These are phyloP conservation scores for Scheffersomyces spartinae DNA, from an alignment of 805 yeast genomes.

Conservation along the genomic window DNA sequence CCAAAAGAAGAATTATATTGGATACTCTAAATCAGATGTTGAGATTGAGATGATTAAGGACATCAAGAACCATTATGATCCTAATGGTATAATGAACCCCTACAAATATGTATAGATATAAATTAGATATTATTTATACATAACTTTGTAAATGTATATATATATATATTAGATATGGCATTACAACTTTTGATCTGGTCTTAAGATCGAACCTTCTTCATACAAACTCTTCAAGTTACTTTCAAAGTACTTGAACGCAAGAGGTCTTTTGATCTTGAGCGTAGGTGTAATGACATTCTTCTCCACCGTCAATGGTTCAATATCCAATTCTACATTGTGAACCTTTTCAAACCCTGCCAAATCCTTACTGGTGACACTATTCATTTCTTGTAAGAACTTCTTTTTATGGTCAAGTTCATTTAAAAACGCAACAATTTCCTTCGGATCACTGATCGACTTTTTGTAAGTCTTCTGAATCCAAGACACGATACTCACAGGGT, in stretches of 20 bases:
- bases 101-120: slow-evolving; percentile 62
- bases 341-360: slow-evolving; percentile 28
- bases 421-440: slow-evolving; percentile 11
- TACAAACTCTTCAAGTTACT: slow-evolving; percentile 32
- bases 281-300: slow-evolving; percentile 31
- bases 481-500: slow-evolving; percentile 8
- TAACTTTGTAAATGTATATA: too few species aligned
- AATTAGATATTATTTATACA: background rate
- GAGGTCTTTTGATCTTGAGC: slow-evolving; percentile 31
- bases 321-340: slow-evolving; percentile 21
- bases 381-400: slow-evolving; percentile 12
- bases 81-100: slow-evolving; percentile 86
- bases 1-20: slow-evolving; percentile 86
- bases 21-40: slow-evolving; percentile 65
- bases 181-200: too few species aligned
- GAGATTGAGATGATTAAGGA: slow-evolving; percentile 70
- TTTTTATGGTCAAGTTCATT: slow-evolving; percentile 12
- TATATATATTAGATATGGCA: too few species aligned
- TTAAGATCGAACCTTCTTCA: slow-evolving; percentile 42
- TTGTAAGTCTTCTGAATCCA: slow-evolving; percentile 9
- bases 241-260: slow-evolving; percentile 33
- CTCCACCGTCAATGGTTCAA: slow-evolving; percentile 29
- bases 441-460: slow-evolving; percentile 3
- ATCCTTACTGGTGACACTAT: too few species aligned
- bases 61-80: slow-evolving; percentile 76